Conservation (phyloP, 2,329 filamentous ascomycete species). For the Berkeleyomyces rouxiae region DNA sequence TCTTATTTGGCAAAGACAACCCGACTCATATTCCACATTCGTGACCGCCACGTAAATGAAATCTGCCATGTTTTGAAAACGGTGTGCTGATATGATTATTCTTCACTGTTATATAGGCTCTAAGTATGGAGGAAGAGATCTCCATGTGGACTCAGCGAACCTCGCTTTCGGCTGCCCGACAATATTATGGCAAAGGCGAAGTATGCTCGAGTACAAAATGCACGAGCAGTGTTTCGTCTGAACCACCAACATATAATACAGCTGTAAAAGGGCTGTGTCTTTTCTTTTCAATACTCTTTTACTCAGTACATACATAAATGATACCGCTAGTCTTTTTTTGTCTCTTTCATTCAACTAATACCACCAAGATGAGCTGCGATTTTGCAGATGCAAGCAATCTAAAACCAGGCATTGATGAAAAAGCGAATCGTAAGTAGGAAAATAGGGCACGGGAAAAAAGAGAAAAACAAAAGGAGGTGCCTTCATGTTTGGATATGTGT, state of each 20-base stretch:
- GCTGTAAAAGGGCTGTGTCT: neutral
- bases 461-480: neutral
- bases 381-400: neutral
- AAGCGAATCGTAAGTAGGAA: no score
- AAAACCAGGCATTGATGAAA: no score
- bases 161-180: neutral
- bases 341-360: neutral
- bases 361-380: neutral
- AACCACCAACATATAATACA: neutral
- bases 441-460: neutral
- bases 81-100: constrained; percentile 4
- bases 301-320: neutral
- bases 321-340: neutral
- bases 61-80: neutral
- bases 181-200: neutral
- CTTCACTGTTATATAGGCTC: constrained; percentile 2
- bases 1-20: neutral
- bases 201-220: neutral
- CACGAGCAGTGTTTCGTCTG: neutral
- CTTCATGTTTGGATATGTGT: no score
- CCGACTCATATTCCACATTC: neutral
- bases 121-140: neutral
- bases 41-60: neutral
- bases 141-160: neutral
- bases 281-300: neutral